phyloP scores from a whole-genome alignment of 2,329 filamentous ascomycete genomes.

The Aurifilum marmelostoma region DNA sequence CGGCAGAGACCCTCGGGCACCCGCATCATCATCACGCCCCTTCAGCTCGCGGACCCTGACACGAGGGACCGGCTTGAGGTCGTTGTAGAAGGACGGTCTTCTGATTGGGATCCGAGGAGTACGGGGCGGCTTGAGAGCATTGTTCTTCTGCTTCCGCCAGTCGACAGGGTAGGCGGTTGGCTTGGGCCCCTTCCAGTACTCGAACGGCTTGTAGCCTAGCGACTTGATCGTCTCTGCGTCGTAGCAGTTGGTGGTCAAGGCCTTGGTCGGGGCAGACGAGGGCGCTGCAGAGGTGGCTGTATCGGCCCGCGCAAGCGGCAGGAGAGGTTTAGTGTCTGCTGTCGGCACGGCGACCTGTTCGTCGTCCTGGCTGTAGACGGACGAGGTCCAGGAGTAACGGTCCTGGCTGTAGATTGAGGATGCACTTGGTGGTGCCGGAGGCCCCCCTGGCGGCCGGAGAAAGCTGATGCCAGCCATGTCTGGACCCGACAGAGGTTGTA shows the following conservation, averaged over 20 bases:
- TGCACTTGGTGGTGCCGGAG: neutral
- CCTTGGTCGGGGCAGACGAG: neutral
- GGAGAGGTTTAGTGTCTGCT: slow-evolving; percentile 2
- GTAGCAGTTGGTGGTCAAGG: slow-evolving; percentile 15
- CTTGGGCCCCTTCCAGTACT: slow-evolving; percentile 35
- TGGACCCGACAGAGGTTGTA: neutral
- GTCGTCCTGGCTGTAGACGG: slow-evolving; percentile 17
- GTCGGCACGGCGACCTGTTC: neutral
- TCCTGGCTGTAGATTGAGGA: slow-evolving; percentile 11
- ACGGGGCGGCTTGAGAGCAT: slow-evolving; percentile 6
- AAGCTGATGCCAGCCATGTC: neutral
- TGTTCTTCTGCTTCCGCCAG: slow-evolving; percentile 21
- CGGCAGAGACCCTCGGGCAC: too few relatives aligned
- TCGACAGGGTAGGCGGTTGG: slow-evolving; percentile 22
- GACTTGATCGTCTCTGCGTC: slow-evolving; percentile 19
- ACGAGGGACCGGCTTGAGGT: slow-evolving; percentile 19
- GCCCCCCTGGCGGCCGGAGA: neutral
- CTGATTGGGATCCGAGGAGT: neutral
- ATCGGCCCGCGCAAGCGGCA: neutral
- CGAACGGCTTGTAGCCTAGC: slow-evolving; percentile 34
- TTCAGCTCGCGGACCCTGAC: slow-evolving; percentile 19
- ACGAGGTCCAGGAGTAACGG: neutral
- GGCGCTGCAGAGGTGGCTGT: neutral
- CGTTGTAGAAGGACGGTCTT: neutral
- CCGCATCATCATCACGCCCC: slow-evolving; percentile 6